phyloP scores from a whole-genome alignment of 2,329 filamentous ascomycete species.

The Exophiala bonariae region DNA sequence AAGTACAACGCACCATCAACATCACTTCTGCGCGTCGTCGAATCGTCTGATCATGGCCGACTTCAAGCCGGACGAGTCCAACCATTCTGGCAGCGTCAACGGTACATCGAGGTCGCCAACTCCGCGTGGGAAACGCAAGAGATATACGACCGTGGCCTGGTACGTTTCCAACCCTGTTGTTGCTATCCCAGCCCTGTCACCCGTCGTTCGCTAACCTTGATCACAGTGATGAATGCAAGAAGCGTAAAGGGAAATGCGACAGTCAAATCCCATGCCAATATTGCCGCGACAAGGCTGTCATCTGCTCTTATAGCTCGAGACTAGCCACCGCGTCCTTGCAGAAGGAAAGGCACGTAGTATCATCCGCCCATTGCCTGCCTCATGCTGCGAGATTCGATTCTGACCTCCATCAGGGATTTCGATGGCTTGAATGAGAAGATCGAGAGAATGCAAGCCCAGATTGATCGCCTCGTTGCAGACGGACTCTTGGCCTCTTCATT shows the following conservation, averaged over 20 bases:
- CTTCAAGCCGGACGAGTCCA: background rate
- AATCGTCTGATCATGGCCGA: constrained; percentile 1
- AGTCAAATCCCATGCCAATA: background rate
- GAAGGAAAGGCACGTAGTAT: background rate
- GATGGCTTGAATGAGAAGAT: background rate
- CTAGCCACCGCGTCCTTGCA: background rate
- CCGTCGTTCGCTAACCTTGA: background rate
- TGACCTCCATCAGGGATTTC: background rate
- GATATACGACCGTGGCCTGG: constrained; percentile 1
- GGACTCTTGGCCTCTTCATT: background rate
- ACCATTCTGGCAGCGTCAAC: background rate
- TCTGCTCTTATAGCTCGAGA: constrained; percentile 1
- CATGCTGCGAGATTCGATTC: background rate
- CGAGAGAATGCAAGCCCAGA: constrained; percentile 3
- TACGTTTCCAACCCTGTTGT: background rate
- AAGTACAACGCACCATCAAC: no score
- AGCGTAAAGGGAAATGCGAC: constrained; percentile 2
- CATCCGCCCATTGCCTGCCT: background rate
- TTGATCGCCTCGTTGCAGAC: constrained; percentile 11
- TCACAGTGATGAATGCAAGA: constrained; percentile 2
- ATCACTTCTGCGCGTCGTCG: no score
- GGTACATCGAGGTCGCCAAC: background rate
- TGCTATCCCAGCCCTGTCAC: no score
- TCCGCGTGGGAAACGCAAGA: constrained; percentile 1
- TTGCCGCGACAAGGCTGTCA: background rate